phyloP scores from a whole-genome alignment of 352 stramenopile genomes.

The Phytophthora citrophthora region DNA sequence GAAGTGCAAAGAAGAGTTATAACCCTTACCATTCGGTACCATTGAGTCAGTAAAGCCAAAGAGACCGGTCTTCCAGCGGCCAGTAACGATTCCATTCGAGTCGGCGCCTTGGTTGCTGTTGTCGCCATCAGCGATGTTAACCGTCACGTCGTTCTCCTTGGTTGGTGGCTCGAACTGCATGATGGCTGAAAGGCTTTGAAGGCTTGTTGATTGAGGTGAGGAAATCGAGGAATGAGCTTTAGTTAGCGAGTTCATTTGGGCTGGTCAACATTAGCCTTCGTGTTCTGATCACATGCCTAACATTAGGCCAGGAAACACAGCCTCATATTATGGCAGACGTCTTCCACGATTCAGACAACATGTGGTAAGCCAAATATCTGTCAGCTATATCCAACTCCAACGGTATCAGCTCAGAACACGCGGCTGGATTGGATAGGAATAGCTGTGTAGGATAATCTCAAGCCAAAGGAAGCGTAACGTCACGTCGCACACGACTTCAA shows the following conservation, averaged over 20 bases:
- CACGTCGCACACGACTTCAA: constrained; percentile 9
- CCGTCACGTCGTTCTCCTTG: constrained; percentile 53
- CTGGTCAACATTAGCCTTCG: constrained; percentile 6
- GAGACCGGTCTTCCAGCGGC: constrained; percentile 77
- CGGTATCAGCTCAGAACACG: constrained; percentile 15
- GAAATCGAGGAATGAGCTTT: constrained; percentile 41
- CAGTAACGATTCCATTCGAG: constrained; percentile 74
- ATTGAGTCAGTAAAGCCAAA: constrained; percentile 73
- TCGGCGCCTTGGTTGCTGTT: constrained; percentile 52
- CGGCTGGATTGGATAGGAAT: constrained; percentile 12
- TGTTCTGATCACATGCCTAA: constrained; percentile 30
- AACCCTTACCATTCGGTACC: constrained; percentile 68
- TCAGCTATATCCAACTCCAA: constrained; percentile 19
- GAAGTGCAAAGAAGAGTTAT: not conserved
- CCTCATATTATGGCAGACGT: not conserved
- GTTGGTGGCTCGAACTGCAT: constrained; percentile 70
- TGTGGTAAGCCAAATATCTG: constrained; percentile 15
- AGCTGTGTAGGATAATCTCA: constrained; percentile 12
- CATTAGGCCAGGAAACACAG: constrained; percentile 15
- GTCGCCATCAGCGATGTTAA: constrained; percentile 43
- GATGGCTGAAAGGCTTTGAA: constrained; percentile 13
- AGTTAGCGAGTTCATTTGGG: not conserved
- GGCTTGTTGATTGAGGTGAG: constrained; percentile 12
- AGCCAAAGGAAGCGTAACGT: too few relatives aligned
- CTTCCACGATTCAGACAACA: not conserved